Percentiles rank a stretch among this genome's conserved stretches.
Conservation (phyloP, 1,139 yeast genomes). For the Groenewaldozyma auringiensis region DNA sequence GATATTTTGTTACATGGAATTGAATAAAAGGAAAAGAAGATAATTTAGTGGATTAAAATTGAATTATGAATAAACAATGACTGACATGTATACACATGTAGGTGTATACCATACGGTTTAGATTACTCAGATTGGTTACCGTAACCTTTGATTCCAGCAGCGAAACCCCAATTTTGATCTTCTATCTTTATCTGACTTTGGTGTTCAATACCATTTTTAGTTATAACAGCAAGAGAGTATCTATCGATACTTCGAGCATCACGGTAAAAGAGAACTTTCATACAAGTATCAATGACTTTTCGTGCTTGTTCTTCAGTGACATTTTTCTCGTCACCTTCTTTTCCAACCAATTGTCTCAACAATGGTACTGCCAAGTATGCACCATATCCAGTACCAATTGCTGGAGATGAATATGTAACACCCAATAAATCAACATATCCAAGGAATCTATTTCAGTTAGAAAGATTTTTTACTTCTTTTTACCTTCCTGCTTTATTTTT, state of each 20-base stretch:
- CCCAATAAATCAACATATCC: constrained; percentile 88
- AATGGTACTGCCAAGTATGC: constrained; percentile 90
- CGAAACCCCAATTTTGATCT: constrained; percentile 88
- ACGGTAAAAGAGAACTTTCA: constrained; percentile 92
- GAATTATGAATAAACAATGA: no score
- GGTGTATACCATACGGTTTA: no score
- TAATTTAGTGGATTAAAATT: no score
- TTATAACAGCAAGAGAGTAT: constrained; percentile 73
- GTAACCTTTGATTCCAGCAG: constrained; percentile 80
- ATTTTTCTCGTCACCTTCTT: constrained; percentile 62
- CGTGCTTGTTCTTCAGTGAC: constrained; percentile 71
- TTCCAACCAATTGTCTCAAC: constrained; percentile 74
- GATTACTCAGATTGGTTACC: constrained; percentile 53
- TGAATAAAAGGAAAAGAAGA: no score
- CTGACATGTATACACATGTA: no score
- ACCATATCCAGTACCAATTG: constrained; percentile 95
- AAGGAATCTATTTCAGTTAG: constrained; percentile 37
- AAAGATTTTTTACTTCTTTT: not conserved
- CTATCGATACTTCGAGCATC: constrained; percentile 92
- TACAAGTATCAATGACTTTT: constrained; percentile 66
- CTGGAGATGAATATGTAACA: constrained; percentile 79
- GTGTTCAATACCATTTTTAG: constrained; percentile 50
- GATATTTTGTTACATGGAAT: no score
- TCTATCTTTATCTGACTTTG: constrained; percentile 61
- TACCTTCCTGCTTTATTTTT: no score